Conservation (phyloP, 2,329 filamentous ascomycete species). For the Aspergillus oerlinghausenensis region DNA sequence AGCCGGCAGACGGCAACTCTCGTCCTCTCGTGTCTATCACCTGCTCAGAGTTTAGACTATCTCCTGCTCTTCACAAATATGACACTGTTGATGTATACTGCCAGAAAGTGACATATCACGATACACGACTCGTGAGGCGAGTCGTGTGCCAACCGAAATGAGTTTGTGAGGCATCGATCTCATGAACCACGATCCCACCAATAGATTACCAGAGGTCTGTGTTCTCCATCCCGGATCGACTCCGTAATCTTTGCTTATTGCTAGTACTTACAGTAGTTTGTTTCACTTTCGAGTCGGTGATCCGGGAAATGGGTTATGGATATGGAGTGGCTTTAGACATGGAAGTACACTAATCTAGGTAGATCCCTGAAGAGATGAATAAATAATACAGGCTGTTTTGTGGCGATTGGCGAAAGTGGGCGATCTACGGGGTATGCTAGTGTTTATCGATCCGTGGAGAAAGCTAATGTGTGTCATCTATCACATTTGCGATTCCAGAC, state of each 20-base stretch:
- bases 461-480: neutral
- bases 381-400: neutral
- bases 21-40: neutral
- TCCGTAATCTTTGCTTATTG: no score
- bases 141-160: neutral
- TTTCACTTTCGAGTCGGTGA: no score
- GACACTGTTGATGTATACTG: neutral
- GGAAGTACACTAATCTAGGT: neutral
- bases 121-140: neutral
- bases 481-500: neutral
- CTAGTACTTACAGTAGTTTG: no score
- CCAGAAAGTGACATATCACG: neutral
- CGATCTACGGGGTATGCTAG: neutral
- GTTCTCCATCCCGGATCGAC: no score
- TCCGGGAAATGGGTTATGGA: no score
- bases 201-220: neutral
- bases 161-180: neutral
- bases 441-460: neutral
- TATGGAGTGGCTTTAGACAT: neutral
- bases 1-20: neutral
- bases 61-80: no score
- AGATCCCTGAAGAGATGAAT: neutral
- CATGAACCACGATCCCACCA: neutral
- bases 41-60: neutral
- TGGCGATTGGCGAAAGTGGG: neutral